Evolutionary conservation across 306 rosid species (phyloP), one percentile per base, ranked within the genome.

Genomic region (Dryas drummondii): DNA sequence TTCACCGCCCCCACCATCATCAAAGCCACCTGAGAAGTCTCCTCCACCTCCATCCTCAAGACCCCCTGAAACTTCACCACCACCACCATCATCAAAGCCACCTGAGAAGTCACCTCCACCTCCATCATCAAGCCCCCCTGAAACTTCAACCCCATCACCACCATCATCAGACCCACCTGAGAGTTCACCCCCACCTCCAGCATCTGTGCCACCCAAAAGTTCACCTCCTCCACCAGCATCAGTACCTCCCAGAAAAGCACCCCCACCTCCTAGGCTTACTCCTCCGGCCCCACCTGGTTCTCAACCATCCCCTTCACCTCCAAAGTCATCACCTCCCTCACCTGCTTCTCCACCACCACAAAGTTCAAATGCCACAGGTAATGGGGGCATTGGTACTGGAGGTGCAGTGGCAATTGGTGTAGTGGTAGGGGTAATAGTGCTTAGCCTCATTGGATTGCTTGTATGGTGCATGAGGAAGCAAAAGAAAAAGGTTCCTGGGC

Each of bases 391-490:
- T 75, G 63, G 84, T 62, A 82, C 82, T 65, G 96, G 81, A 62
- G 92, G 79, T 66, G 53, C 26, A 1, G 83, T 82, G 48, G 96
- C 91, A 51, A 84, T 94, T 48, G 74, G 66, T 58, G 86, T 80
- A 57, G 86, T 71, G 72, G 87, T 79, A 40, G 91, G 85, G 46
- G 15, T 88, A 55, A 7, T 90, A 19, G 75, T 84, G 66, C 84
- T 94, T 70, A 74, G 85, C 77, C 75, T 94, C 68, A 53, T 91
- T 81, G 96, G 88, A 70, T 75, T 90, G 75, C 74, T 68, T 72
- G 75, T 87, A 5, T 94, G 97, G 96, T 90, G 85, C 77, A 13
- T 82, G 70, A 86, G 85, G 71, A 91, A 86, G 84, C 75, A 79
- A 80, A 88, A 72, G 82, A 87, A 67, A 79, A 85, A 58, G 55